Evolutionary conservation across 495 filamentous ascomycete species (phyloP), one percentile per base, ranked within the genome.

Genomic region (Darksidea phi): DNA sequence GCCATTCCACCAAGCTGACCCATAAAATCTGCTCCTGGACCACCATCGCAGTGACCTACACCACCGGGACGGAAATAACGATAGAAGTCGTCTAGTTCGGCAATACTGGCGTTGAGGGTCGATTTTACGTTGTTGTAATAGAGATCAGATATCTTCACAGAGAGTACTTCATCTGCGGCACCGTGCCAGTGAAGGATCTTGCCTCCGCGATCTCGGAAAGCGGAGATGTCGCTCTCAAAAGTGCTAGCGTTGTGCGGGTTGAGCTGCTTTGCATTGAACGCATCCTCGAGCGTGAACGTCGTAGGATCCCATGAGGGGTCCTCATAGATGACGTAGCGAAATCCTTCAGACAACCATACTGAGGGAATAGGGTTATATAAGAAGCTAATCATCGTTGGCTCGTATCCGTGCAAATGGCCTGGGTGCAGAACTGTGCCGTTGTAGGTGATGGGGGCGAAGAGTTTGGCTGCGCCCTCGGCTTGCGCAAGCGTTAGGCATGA

Each of bases 171-270:
- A 23, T 61, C 58, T 13, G 50, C 49, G 25, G 36, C 25, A 1
- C 58, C 58, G 28, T 61, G 58, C 48, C 41, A 61, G 49, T 61
- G 58, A 18, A 61, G 41, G 2, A 61, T 25, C 41, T 61, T 61
- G 2, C 49, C 58, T 1, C 58, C 58, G 11, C 24, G 58, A 13
- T 37, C 34, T n/a, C 50, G 58, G 50, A 61, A 61, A 6, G 49
- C 49, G 1, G 38, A 48, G 1, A 61, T 15, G 20, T 61, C 58
- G 32, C 25, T 24, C 23, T 37, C 26, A n/a, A 48, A 61, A 11
- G 58, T 48, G n/a, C 36, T 18, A 17, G 48, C 15, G 42, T 61
- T 42, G 41, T n/a, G 43, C 8, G 41, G 48, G 25, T 61, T 48
- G 15, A 34, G 18, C 12, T 8, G 3, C 2, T 37, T 2, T 5